These are phyloP conservation scores for Candolleomyces eurysporus DNA, from an alignment of 768 basidiomycete species.

Conservation along the genomic window DNA sequence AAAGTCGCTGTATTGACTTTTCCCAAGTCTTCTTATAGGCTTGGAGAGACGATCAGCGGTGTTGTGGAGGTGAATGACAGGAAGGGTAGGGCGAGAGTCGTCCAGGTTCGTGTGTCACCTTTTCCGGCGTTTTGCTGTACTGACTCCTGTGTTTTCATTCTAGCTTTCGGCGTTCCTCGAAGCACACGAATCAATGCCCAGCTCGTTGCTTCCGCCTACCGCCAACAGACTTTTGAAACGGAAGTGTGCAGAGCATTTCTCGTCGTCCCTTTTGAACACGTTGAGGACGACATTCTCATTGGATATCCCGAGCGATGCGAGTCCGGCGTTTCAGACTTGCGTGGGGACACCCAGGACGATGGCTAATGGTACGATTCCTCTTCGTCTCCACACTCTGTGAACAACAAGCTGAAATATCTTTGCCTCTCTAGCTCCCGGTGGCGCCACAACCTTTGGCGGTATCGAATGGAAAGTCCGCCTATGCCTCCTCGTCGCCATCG, in stretches of 20 bases:
- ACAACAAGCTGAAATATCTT: background rate
- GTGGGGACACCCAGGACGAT: constrained; percentile 34
- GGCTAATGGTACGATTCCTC: constrained; percentile 3
- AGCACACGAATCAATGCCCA: constrained; percentile 81
- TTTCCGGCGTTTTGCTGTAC: background rate
- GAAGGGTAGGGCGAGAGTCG: constrained; percentile 66
- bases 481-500: constrained; percentile 80
- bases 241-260: constrained; percentile 83
- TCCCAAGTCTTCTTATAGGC: constrained; percentile 84
- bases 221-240: constrained; percentile 58
- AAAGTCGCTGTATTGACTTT: constrained; percentile 90
- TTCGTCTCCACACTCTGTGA: background rate
- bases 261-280: constrained; percentile 69
- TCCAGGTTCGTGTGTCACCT: constrained; percentile 59
- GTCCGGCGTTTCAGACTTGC: constrained; percentile 77
- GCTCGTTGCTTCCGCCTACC: constrained; percentile 47
- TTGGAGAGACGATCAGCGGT: constrained; percentile 90
- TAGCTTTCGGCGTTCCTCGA: constrained; percentile 89
- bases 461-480: constrained; percentile 89
- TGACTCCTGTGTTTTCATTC: background rate
- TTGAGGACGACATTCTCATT: constrained; percentile 82
- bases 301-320: constrained; percentile 90
- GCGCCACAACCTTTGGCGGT: constrained; percentile 52
- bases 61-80: constrained; percentile 84
- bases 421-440: constrained; percentile 4